Evolutionary conservation across 805 yeast species (phyloP), one percentile per base, ranked within the genome.

Genomic region (Starmera quercuum): DNA sequence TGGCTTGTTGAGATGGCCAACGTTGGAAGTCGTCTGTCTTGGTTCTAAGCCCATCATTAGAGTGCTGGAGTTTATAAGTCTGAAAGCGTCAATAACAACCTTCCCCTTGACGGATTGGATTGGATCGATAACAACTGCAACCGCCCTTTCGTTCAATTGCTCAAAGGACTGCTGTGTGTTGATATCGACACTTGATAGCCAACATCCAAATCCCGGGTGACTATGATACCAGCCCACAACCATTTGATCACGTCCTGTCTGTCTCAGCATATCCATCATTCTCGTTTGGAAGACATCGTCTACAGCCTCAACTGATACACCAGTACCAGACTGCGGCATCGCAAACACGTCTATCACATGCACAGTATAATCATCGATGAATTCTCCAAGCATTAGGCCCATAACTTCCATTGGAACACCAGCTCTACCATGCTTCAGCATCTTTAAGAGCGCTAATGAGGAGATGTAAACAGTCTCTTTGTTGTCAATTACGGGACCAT

Each of bases 181-280:
- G 40, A 92, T 95, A 72, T 92, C 99, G 20, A 92, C 97, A 20
- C 88, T 78, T 10, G 97, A 88, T 47, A 92, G 71, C 99, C 99
- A 92, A 67, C 99, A 92, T n/a, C 98, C 98, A 58, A 90, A 92
- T 13, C 98, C 98, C 5, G 98, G 98, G 63, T 92, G 98, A 11
- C 97, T 88, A 58, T 92, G 99, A 66, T 92, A 92, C 99, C 99
- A 92, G 22, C 99, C 99, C 32, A 92, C 99, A 34, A 92, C 98
- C 85, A 85, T 87, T 58, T 92, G 95, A 61, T 88, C 97, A 59
- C 99, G 74, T n/a, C 99, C 99, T 1, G 98, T 92, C 59, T 92
- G 98, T 62, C 83, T 79, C 53, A 92, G 72, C 98, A 92, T 92
- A 55, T 92, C 99, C 98, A 92, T 92, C 98, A 92, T 94, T 56